These are phyloP conservation scores for Agrostemma githago DNA, from an alignment of 148 eudicot species.

Conservation along the genomic window DNA sequence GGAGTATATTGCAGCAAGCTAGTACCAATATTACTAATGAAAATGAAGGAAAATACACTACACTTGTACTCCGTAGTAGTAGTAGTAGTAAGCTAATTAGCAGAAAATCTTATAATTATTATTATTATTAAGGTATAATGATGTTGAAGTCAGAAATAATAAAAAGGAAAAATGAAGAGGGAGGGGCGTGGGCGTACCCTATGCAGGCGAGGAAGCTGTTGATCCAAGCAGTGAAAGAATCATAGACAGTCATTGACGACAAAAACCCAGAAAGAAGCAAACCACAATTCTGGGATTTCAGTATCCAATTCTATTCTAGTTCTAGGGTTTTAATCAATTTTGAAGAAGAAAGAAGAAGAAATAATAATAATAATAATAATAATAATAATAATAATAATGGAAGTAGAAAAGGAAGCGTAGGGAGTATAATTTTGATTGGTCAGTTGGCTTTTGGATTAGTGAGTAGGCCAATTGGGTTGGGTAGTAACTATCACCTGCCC, in stretches of 20 bases:
- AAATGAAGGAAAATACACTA: not conserved
- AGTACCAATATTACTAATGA: not conserved
- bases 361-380: too few relatives aligned
- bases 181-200: conserved; percentile 41
- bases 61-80: too few relatives aligned
- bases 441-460: conserved; percentile 16
- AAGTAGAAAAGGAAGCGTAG: not conserved
- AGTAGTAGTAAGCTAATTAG: not conserved
- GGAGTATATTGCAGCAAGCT: not conserved
- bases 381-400: too few relatives aligned
- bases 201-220: conserved; percentile 64
- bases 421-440: conserved; percentile 17
- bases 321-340: not conserved
- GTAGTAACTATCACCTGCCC: not conserved
- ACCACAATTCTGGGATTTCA: not conserved
- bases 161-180: not conserved
- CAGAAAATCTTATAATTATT: not conserved
- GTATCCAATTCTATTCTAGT: not conserved
- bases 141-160: conserved; percentile 6
- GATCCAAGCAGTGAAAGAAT: conserved; percentile 72
- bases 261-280: conserved; percentile 8
- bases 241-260: conserved; percentile 45
- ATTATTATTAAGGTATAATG: too few relatives aligned
- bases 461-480: conserved; percentile 10
- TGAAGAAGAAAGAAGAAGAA: not conserved